Percentiles rank a stretch among this genome's conserved stretches.
Conservation (phyloP, 148 eudicot species). For the Fagopyrum esculentum region DNA sequence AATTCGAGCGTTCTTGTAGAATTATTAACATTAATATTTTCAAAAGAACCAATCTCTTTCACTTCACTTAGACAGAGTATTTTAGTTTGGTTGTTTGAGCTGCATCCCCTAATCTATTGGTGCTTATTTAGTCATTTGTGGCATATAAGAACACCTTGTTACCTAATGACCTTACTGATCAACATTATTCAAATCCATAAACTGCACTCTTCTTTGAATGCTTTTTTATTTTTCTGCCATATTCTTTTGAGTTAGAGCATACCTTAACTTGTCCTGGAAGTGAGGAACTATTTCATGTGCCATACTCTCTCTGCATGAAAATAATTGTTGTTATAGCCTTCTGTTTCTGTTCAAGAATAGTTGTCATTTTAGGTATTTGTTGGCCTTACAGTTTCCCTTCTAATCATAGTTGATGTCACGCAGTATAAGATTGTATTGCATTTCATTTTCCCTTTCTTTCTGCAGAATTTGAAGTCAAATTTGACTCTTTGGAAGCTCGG, state of each 20-base stretch:
- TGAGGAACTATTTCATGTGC: too few relatives aligned
- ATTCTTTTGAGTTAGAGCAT: neutral
- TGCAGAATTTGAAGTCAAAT: constrained; percentile 91
- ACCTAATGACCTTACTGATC: neutral
- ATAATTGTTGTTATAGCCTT: too few relatives aligned
- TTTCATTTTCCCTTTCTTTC: neutral
- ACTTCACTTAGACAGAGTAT: neutral
- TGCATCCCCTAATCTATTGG: neutral
- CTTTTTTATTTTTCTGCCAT: neutral
- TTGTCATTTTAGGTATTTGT: too few relatives aligned
- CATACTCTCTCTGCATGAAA: too few relatives aligned
- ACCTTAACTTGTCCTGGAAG: neutral
- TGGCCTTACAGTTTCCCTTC: too few relatives aligned
- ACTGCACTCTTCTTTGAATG: neutral
- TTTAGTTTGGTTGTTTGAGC: neutral
- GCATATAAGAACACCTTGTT: neutral
- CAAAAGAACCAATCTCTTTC: neutral
- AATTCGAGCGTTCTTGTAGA: neutral
- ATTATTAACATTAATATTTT: neutral
- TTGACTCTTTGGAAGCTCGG: constrained; percentile 97
- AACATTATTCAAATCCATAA: neutral
- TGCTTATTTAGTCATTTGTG: neutral
- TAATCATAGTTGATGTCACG: neutral
- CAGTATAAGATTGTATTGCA: neutral
- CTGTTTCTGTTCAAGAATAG: too few relatives aligned